Base-by-base conservation (phyloP, 2,329 filamentous ascomycete species). In the Phaeosphaeriaceae sp. region DNA sequence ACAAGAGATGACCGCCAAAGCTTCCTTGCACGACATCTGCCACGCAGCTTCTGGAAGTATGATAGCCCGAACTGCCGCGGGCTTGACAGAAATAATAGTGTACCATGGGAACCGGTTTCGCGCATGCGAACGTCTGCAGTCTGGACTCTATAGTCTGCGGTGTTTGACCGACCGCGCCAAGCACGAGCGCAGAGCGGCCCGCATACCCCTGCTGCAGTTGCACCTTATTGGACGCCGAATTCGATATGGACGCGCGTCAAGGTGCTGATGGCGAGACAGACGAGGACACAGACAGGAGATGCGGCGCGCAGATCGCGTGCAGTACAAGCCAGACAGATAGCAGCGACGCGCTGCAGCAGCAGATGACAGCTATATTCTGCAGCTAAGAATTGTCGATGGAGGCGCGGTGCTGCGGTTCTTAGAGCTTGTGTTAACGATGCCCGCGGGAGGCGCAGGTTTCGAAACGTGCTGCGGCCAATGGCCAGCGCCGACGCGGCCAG, bases 401-500 rank as follows among this genome's bases (percentile, higher is more conserved):
- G 15, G 17, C 36, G 5, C 15, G 36, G n/a, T n/a, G 36, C 13
- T n/a, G 36, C 36, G 36, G 15, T 40, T n/a, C 36, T 40, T n/a
- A n/a, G 36, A 40, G 36, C 5, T 13, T 15, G 36, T 40, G n/a
- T 11, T 17, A 7, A 17, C 3, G 3, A 15, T n/a, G 17, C 36
- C 24, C 24, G 46, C 44, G 20, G 20, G 44, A 11, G 44, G 44
- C 21, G 51, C 24, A 51, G 61, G 36, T 58, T 54, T 60, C 46
- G 53, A 61, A 66, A 66, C 56, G 11, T 20, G 53, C 65, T 20
- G 53, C 65, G 56, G 63, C 65, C 66, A 46, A 46, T 46, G 20
- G 19, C 24, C 21, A 25, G 19, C 7, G 44, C 7, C 44, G 44
- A 22, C 36, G 36, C 36, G 36, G 36, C 36, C 36, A 41, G 47